phyloP scores from a whole-genome alignment of 2,329 filamentous ascomycete genomes.

The Endocalyx cinctus region DNA sequence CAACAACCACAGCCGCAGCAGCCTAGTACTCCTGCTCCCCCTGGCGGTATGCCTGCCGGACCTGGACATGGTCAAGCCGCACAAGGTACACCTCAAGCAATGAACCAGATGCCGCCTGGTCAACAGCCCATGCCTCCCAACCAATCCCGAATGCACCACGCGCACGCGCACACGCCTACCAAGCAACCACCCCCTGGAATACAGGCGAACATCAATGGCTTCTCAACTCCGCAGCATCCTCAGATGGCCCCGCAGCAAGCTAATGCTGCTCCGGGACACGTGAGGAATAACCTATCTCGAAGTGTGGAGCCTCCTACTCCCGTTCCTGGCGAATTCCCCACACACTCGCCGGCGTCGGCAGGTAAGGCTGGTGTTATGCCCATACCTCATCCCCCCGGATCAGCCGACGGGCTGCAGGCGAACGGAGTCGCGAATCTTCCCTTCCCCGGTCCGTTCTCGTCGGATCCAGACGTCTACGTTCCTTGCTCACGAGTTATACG shows the following conservation, averaged over 20 bases:
- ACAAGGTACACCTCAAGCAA: slow-evolving; percentile 39
- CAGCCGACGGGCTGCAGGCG: slow-evolving; percentile 20
- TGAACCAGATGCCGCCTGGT: slow-evolving; percentile 36
- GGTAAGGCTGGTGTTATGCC: slow-evolving; percentile 37
- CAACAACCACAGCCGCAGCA: no score
- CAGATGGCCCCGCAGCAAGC: slow-evolving; percentile 41
- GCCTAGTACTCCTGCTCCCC: no score
- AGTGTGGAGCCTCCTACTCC: slow-evolving; percentile 42
- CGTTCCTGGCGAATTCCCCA: slow-evolving; percentile 36
- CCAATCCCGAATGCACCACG: slow-evolving; percentile 41
- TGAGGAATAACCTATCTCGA: slow-evolving; percentile 48
- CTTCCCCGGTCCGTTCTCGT: slow-evolving; percentile 32
- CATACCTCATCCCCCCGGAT: slow-evolving; percentile 31
- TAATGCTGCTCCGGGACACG: slow-evolving; percentile 36
- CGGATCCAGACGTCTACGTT: slow-evolving; percentile 49
- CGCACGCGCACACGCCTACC: slow-evolving; percentile 34
- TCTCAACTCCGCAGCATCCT: slow-evolving; percentile 38
- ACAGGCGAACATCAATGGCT: slow-evolving; percentile 44
- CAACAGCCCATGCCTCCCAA: slow-evolving; percentile 36
- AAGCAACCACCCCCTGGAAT: slow-evolving; percentile 44
- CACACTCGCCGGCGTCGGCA: slow-evolving; percentile 39
- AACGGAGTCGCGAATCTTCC: slow-evolving; percentile 21
- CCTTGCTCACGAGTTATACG: slow-evolving; percentile 46
- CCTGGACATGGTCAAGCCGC: slow-evolving; percentile 25
- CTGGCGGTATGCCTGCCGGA: not conserved